Percentiles rank a stretch among this genome's conserved stretches.
These are phyloP conservation scores for Fusarium sp. DNA, from an alignment of 2,329 filamentous ascomycete species.

Conservation along the genomic window DNA sequence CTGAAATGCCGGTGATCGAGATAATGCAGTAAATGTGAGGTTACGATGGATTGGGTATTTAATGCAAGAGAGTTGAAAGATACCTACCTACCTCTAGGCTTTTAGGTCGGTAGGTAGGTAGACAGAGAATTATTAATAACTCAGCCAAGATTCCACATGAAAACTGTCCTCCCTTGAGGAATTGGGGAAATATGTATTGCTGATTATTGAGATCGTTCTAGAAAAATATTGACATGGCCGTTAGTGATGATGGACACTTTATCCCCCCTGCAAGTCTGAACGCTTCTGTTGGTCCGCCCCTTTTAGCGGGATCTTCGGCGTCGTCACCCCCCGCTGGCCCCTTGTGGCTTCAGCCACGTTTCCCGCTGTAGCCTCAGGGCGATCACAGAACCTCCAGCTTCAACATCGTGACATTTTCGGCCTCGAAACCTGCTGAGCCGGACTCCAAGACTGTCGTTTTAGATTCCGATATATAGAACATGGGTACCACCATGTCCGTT, in stretches of 20 bases:
- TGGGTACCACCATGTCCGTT: constrained; percentile 48
- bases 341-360: constrained; percentile 32
- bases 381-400: constrained; percentile 13
- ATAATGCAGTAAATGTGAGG: neutral
- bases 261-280: constrained; percentile 19
- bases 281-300: constrained; percentile 15
- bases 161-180: neutral
- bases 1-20: neutral
- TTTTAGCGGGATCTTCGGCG: constrained; percentile 36
- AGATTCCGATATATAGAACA: constrained; percentile 25
- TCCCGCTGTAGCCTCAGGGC: constrained; percentile 17
- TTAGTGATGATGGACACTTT: constrained; percentile 14
- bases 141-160: neutral
- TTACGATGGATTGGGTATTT: neutral
- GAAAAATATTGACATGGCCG: neutral
- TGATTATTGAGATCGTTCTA: neutral
- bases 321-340: constrained; percentile 23
- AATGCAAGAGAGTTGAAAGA: neutral
- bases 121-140: neutral
- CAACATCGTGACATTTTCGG: constrained; percentile 14
- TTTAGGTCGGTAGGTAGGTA: neutral
- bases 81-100: neutral
- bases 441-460: neutral
- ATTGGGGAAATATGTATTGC: neutral
- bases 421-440: neutral